Percentiles rank a stretch among this genome's conserved stretches.
Evolutionary conservation across 1,284 basidiomycete genomes (phyloP).

Genomic region (Chondrostereum purpureum): DNA sequence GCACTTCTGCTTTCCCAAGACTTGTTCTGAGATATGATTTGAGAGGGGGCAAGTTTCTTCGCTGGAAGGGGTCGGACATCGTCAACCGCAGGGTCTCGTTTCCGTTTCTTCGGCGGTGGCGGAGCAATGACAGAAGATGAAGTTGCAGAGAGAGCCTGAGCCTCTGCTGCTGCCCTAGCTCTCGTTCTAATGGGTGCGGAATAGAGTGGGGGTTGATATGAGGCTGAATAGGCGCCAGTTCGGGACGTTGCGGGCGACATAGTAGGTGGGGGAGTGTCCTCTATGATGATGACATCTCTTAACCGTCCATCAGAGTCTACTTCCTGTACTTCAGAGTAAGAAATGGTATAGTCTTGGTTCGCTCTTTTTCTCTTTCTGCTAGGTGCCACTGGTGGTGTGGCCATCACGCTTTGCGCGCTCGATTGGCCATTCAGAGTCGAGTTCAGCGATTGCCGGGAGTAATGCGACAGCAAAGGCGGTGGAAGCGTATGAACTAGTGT

Average conservation of each 20-base stretch:
- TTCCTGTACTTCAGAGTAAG: constrained; percentile 80
- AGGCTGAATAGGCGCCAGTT: constrained; percentile 63
- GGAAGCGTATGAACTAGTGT: constrained; percentile 11
- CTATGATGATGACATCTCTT: constrained; percentile 81
- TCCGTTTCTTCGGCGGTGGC: constrained; percentile 72
- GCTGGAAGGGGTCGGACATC: constrained; percentile 56
- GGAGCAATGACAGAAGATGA: constrained; percentile 55
- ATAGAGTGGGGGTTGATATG: constrained; percentile 71
- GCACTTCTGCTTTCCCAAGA: constrained; percentile 59
- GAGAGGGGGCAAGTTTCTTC: constrained; percentile 50
- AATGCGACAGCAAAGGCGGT: constrained; percentile 41
- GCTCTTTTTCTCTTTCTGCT: constrained; percentile 78
- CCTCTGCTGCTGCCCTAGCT: constrained; percentile 75
- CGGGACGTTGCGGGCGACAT: constrained; percentile 63
- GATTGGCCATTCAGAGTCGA: constrained; percentile 23
- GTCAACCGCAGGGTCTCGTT: constrained; percentile 62
- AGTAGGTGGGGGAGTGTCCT: constrained; percentile 77
- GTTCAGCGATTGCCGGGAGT: constrained; percentile 40
- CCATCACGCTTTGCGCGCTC: constrained; percentile 44
- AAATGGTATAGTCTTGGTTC: constrained; percentile 66
- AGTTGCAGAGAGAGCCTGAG: constrained; percentile 61
- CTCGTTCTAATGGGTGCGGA: constrained; percentile 71
- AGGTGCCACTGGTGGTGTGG: constrained; percentile 54
- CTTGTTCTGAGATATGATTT: constrained; percentile 41
- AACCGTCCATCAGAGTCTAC: constrained; percentile 67